phyloP scores from a whole-genome alignment of 2,329 filamentous ascomycete genomes.

The Penicillium glabrum region DNA sequence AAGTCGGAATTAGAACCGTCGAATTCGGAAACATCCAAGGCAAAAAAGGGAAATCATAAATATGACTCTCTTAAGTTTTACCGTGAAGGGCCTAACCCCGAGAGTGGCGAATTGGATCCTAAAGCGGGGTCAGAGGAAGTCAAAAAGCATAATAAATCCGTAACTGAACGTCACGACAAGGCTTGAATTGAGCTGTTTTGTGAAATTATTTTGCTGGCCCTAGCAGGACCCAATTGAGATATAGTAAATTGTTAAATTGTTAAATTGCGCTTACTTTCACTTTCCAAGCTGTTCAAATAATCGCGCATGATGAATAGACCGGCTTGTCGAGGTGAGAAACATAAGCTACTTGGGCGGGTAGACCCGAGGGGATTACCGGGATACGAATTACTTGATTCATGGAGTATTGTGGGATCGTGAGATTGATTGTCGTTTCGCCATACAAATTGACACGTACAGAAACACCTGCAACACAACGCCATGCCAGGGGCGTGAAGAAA shows the following conservation, averaged over 20 bases:
- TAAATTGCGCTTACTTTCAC: neutral
- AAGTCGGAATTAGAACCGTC: neutral
- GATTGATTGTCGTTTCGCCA: conserved; percentile 21
- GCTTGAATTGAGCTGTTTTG: neutral
- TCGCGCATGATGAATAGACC: neutral
- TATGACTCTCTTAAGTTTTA: neutral
- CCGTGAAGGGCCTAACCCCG: conserved; percentile 4
- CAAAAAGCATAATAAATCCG: neutral
- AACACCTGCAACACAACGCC: conserved; percentile 9
- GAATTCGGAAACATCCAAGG: neutral
- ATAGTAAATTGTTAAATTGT: neutral
- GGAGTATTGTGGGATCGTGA: neutral
- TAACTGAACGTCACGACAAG: neutral
- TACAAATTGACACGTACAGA: conserved; percentile 19
- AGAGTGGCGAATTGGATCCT: conserved; percentile 1
- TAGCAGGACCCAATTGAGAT: neutral
- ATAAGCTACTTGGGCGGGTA: neutral
- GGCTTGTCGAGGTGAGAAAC: neutral
- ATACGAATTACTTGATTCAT: neutral
- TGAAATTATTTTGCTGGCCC: too few relatives aligned
- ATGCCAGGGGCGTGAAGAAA: conserved; percentile 6
- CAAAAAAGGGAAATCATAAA: neutral
- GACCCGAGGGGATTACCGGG: neutral
- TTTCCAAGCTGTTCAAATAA: neutral
- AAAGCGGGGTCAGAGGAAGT: neutral